Evolutionary conservation across 106 monocot species (phyloP), one percentile per base, ranked within the genome.

Genomic region (Amphibolis antarctica): DNA sequence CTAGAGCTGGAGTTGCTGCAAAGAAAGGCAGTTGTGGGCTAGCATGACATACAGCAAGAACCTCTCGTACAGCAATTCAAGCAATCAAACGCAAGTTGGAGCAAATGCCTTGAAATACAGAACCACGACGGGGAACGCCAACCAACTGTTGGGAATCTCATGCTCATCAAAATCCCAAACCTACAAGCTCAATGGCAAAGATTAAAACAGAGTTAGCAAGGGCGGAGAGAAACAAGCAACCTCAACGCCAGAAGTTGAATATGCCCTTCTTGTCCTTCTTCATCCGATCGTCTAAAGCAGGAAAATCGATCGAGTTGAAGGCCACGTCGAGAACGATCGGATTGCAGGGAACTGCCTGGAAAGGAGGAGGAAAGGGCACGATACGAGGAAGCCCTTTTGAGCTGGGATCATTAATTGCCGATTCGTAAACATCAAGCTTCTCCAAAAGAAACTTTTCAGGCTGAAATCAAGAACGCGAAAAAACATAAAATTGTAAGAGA

Each of bases 231-330:
- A 36, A 36, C 7, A 2, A 36, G 49, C n/a, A 17, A 42, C 36
- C 43, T 66, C 51, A 66, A 0, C 66, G 66, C 66, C 66, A 66
- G 53, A 66, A 66, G 29, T 90, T 80, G 48, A 98, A 82, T 50
- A 98, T 53, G 44, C 96, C 80, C 55, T 87, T 91, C 82, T 85
- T 96, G 50, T 84, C 84, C 66, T 96, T 91, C 87, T 98, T 98
- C 73, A 87, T 85, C 46, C 86, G 75, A 68, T 70, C 78, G 52
- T 98, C 96, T 17, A 98, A 73, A 44, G 86, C 81, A n/a, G 96
- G 96, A 66, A 98, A 98, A 42, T 98, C 90, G 18, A 98, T 87
- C 11, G 78, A 80, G 63, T 77, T 87, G 82, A 82, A 91, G 26
- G 87, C 96, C 30, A 87, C 79, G 57, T 98, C 96, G 12, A 90